These are phyloP conservation scores for Dimargaris cristalligena DNA, from an alignment of 192 early-diverging fungal species.

Conservation along the genomic window DNA sequence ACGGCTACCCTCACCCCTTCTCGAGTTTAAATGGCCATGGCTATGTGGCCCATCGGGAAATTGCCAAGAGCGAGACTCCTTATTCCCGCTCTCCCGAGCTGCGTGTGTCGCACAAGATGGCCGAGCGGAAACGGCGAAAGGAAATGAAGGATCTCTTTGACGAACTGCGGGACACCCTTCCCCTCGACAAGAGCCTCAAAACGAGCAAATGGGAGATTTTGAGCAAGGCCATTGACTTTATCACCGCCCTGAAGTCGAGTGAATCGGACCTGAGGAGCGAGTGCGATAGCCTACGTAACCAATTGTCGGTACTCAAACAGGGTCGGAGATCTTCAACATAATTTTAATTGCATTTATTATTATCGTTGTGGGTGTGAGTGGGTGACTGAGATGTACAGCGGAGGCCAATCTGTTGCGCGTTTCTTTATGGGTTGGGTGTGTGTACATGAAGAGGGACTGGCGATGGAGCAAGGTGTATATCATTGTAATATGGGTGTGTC, in stretches of 20 bases:
- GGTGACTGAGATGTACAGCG: too few relatives aligned
- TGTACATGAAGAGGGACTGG: too few relatives aligned
- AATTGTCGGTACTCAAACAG: background rate
- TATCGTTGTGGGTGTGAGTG: too few relatives aligned
- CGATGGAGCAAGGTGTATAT: too few relatives aligned
- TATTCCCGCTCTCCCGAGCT: slow-evolving; percentile 34
- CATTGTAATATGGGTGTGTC: too few relatives aligned
- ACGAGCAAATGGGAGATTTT: slow-evolving; percentile 84
- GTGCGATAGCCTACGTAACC: background rate
- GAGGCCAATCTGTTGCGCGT: too few relatives aligned
- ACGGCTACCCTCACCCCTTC: slow-evolving; percentile 3
- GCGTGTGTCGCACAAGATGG: slow-evolving; percentile 71
- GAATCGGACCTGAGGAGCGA: background rate
- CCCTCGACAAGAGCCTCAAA: slow-evolving; percentile 59
- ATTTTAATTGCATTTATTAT: too few relatives aligned
- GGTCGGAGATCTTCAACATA: slow-evolving; percentile 5
- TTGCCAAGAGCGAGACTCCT: slow-evolving; percentile 8
- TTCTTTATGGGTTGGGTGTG: too few relatives aligned
- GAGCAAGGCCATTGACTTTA: slow-evolving; percentile 56
- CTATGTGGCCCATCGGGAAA: slow-evolving; percentile 4
- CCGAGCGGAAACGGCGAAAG: slow-evolving; percentile 69
- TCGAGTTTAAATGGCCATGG: background rate
- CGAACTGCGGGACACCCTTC: slow-evolving; percentile 56
- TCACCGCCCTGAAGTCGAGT: slow-evolving; percentile 2
- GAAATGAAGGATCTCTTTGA: slow-evolving; percentile 90